Conservation (phyloP, 768 basidiomycete genomes). For the Mycena rosella region DNA sequence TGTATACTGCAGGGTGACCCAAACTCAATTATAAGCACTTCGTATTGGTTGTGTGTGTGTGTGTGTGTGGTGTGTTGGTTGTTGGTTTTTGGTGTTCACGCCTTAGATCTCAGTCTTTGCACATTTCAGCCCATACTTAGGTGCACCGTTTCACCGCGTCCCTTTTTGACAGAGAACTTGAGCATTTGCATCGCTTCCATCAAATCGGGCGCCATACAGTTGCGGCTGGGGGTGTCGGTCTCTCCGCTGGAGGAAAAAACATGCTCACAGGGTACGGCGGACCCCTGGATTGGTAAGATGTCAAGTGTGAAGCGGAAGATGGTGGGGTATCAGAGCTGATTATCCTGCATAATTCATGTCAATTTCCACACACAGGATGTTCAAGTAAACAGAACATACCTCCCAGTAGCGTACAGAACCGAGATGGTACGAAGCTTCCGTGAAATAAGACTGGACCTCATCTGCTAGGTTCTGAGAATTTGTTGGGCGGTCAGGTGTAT, state of each 20-base stretch:
- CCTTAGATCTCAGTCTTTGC: too few relatives aligned
- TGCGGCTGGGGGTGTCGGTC: background rate
- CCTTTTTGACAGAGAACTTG: conserved; percentile 41
- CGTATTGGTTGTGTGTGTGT: too few relatives aligned
- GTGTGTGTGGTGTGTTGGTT: too few relatives aligned
- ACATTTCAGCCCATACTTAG: too few relatives aligned
- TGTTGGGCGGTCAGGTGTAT: conserved; percentile 12
- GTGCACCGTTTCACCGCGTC: too few relatives aligned
- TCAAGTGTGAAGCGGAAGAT: conserved; percentile 7
- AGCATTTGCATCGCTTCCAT: background rate
- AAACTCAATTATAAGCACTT: too few relatives aligned
- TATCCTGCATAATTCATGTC: conserved; percentile 3
- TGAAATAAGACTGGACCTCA: conserved; percentile 13
- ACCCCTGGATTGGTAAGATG: background rate
- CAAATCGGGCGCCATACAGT: background rate
- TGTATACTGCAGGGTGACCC: too few relatives aligned
- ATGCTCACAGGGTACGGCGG: too few relatives aligned
- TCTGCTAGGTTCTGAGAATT: conserved; percentile 8
- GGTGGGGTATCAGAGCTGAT: conserved; percentile 22
- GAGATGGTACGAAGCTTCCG: background rate
- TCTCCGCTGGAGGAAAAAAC: background rate
- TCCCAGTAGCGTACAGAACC: conserved; percentile 22
- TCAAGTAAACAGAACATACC: background rate
- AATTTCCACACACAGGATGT: background rate
- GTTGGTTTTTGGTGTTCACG: too few relatives aligned